phyloP scores from a whole-genome alignment of 257 asterid genomes.

The Verbascum thapsus region DNA sequence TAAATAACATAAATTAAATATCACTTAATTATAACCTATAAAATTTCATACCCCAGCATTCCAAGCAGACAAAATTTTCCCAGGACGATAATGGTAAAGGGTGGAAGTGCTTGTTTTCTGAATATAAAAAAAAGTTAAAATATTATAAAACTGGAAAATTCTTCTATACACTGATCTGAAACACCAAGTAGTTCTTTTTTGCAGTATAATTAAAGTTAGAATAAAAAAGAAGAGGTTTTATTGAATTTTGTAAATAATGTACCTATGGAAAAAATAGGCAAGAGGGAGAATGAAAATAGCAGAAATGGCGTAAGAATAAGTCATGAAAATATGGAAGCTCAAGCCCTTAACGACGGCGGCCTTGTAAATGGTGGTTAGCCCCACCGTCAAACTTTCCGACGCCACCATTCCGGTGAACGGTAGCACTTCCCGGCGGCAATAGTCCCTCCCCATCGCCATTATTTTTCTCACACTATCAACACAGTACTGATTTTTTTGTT shows the following conservation, averaged over 20 bases:
- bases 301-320: constrained; percentile 34
- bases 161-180: no score
- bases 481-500: no score
- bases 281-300: constrained; percentile 30
- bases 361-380: constrained; percentile 27
- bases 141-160: no score
- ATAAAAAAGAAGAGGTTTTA: background rate
- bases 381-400: constrained; percentile 29
- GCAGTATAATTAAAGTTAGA: no score
- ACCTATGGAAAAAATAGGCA: constrained; percentile 34
- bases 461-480: background rate
- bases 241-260: background rate
- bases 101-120: constrained; percentile 31
- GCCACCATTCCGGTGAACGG: constrained; percentile 31
- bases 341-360: constrained; percentile 37
- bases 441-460: constrained; percentile 4
- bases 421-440: constrained; percentile 18
- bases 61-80: constrained; percentile 36
- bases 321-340: constrained; percentile 30
- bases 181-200: no score
- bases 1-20: no score
- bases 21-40: background rate
- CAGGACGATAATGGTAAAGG: constrained; percentile 26
- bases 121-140: no score
- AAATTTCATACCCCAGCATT: constrained; percentile 34